phyloP scores from a whole-genome alignment of 306 rosid genomes.

The Rubus parviflorus region DNA sequence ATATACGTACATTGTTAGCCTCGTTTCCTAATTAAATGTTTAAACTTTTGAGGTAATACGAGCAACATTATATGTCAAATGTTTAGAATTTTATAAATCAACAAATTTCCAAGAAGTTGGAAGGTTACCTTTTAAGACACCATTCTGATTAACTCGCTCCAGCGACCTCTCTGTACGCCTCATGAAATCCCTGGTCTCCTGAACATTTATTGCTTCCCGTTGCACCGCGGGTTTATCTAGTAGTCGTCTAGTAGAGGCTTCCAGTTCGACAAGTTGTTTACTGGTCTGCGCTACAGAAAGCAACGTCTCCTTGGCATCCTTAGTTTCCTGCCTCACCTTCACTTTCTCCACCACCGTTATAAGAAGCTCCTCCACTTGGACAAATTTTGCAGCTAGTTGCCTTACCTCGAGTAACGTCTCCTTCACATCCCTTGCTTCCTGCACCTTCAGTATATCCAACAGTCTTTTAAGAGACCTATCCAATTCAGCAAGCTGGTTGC shows the following conservation, averaged over 20 bases:
- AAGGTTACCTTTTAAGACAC: background rate
- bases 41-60: too few relatives aligned
- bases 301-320: background rate
- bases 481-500: background rate
- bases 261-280: background rate
- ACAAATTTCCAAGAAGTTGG: too few relatives aligned
- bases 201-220: background rate
- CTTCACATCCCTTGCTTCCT: background rate
- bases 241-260: background rate
- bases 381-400: background rate
- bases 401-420: background rate
- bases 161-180: background rate
- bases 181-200: background rate
- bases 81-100: too few relatives aligned
- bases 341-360: background rate
- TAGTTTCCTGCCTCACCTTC: background rate
- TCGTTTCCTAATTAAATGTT: too few relatives aligned
- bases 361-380: background rate
- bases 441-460: background rate
- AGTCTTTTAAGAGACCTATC: background rate
- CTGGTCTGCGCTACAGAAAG: background rate
- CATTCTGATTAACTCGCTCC: background rate
- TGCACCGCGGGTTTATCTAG: background rate
- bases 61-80: too few relatives aligned
- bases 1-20: too few relatives aligned